A percentile compares a stretch with the other conserved stretches of the same genome.
Conservation (phyloP, 2,329 filamentous ascomycete genomes). For the Fusarium stilboides region DNA sequence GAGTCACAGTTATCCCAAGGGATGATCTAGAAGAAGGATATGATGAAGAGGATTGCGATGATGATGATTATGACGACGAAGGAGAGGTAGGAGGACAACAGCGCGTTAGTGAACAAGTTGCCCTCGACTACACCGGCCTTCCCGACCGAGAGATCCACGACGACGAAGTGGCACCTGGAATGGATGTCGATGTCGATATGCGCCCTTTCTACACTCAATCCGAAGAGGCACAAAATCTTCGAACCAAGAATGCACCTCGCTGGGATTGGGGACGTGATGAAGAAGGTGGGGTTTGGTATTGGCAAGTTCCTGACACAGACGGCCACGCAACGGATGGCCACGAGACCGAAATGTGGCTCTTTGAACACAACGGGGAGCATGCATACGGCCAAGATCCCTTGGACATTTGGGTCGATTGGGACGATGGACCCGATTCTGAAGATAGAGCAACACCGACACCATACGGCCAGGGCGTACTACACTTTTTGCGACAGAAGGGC, state of each 20-base stretch:
- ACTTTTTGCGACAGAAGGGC: background rate
- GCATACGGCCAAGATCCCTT: conserved; percentile 14
- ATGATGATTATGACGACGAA: background rate
- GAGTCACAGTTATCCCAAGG: background rate
- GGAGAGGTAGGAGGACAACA: no score
- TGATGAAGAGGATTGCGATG: background rate
- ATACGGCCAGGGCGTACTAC: conserved; percentile 5
- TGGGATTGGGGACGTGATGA: conserved; percentile 27
- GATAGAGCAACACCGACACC: conserved; percentile 7
- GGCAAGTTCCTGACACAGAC: conserved; percentile 6
- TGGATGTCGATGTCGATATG: background rate
- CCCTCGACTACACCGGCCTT: no score
- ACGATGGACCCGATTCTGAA: background rate
- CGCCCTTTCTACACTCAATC: conserved; percentile 1
- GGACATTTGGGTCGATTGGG: conserved; percentile 21
- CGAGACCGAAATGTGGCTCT: conserved; percentile 12
- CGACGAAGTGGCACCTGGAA: no score
- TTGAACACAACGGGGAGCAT: conserved; percentile 10
- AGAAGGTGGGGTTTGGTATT: conserved; percentile 1
- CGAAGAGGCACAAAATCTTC: conserved; percentile 10
- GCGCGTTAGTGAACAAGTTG: no score
- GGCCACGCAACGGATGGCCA: background rate
- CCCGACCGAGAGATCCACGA: no score
- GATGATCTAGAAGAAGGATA: background rate
- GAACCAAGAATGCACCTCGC: background rate